Base-by-base conservation (phyloP, 2,329 filamentous ascomycete genomes). In the Periconia digitata region DNA sequence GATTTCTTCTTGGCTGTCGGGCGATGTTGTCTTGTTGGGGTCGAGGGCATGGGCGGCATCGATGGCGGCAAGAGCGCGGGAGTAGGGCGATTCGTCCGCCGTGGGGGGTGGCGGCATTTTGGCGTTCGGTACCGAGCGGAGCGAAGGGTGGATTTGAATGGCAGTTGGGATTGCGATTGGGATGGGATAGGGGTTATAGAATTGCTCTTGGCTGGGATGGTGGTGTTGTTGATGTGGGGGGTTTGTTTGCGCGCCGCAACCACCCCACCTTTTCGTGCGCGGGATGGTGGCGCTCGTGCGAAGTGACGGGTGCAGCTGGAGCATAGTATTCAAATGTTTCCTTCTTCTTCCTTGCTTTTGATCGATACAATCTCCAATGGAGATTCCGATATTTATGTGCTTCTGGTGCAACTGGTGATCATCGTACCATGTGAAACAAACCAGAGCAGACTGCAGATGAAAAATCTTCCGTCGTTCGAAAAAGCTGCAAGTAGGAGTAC, bases 31-130 rank as follows among this genome's bases (percentile, higher is more conserved):
- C 50, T 76, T 79, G 62, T 76, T 86, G 3, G 87, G 86, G 67
- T 91, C 87, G 55, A 80, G 71, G 47, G 82, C 74, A 71, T 90
- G 87, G 0, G 86, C 89, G 46, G 81, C 79, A 73, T 94, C 89
- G 63, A 95, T 92, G 56, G 84, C 78, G 32, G 76, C 68, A 35
- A 91, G 75, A 21, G 86, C 87, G 36, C 63, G 59, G 5, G 62
- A 53, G 58, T 69, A 73, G 18, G n/a, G 37, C 27, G 12, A 10
- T 10, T 10, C 4, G 12, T 32, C 27, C n/a, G 27, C 10, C 3
- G 27, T 3, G 4, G n/a, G 27, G 10, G 27, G 27, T 32, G 27
- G 27, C 27, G n/a, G 24, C 24, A 12, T 32, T 32, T 32, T 32
- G 27, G 10, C 4, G 10, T n/a, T n/a, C n/a, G n/a, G n/a, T n/a